Evolutionary conservation across 495 filamentous ascomycete species (phyloP).

Genomic region (Hyphodiscus hymeniophilus): DNA sequence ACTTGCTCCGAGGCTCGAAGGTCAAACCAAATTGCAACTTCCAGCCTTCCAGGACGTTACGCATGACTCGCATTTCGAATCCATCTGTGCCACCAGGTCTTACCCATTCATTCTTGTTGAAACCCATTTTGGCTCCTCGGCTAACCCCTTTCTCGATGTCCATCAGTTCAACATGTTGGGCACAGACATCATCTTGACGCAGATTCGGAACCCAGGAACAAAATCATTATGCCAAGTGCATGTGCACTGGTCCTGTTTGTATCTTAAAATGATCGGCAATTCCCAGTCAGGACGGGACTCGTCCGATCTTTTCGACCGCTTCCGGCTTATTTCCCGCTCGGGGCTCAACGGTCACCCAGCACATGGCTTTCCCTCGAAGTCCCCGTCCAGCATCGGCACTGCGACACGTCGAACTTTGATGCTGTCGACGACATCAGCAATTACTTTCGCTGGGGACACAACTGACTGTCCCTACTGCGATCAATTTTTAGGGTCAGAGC

Average conservation of each 20-base stretch:
- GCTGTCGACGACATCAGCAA: background rate
- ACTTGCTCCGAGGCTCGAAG: no score
- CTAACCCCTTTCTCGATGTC: no score
- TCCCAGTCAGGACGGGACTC: background rate
- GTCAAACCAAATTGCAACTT: no score
- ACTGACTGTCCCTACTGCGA: no score
- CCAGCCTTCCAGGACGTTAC: no score
- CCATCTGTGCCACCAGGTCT: no score
- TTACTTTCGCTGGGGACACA: background rate
- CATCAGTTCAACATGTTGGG: no score
- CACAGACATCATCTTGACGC: background rate
- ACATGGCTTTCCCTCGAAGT: background rate
- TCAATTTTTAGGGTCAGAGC: no score
- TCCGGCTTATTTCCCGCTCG: background rate
- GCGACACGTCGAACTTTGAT: background rate
- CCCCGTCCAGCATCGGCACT: background rate
- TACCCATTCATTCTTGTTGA: no score
- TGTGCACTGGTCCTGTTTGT: slow-evolving; percentile 1
- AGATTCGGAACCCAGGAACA: background rate
- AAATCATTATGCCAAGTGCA: slow-evolving; percentile 8
- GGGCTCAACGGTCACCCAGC: background rate
- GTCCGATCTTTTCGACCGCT: slow-evolving; percentile 2
- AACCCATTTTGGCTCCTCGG: no score
- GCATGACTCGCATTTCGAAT: no score
- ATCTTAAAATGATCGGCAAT: slow-evolving; percentile 4